Evolutionary conservation across 2,329 filamentous ascomycete species (phyloP).

Genomic region (Aspergillus unguis): DNA sequence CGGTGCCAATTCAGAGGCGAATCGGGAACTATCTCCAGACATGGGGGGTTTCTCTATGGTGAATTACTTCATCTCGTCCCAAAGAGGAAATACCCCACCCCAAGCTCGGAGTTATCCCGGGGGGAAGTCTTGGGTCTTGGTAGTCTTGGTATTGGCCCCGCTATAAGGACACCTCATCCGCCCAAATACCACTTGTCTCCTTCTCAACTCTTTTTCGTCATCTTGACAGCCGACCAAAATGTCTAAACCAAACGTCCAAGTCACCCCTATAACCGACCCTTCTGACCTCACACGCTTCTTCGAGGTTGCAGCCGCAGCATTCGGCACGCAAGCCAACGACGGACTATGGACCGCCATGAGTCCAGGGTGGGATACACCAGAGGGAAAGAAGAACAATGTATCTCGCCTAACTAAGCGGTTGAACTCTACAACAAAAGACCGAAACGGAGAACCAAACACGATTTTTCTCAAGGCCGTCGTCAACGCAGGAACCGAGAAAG

Average conservation of each 20-base stretch:
- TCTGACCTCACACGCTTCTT: slow-evolving; percentile 9
- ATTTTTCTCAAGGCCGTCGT: slow-evolving; percentile 56
- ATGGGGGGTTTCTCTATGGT: too few species aligned
- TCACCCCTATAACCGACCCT: slow-evolving; percentile 2
- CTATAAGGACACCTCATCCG: too few species aligned
- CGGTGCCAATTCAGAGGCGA: too few species aligned
- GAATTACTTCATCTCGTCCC: too few species aligned
- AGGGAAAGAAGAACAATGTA: slow-evolving; percentile 40
- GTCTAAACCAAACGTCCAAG: slow-evolving; percentile 13
- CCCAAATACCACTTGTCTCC: too few species aligned
- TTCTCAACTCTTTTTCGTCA: too few species aligned
- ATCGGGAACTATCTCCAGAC: too few species aligned
- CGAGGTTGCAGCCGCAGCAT: slow-evolving; percentile 26
- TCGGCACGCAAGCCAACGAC: slow-evolving; percentile 53
- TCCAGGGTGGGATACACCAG: slow-evolving; percentile 54
- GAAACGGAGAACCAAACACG: slow-evolving; percentile 41
- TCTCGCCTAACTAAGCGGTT: slow-evolving; percentile 45
- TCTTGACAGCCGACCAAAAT: too few species aligned
- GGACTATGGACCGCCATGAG: slow-evolving; percentile 52
- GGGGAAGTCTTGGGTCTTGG: too few species aligned
- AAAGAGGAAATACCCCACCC: too few species aligned
- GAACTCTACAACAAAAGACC: slow-evolving; percentile 39
- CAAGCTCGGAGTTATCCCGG: too few species aligned
- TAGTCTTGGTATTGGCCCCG: too few species aligned
- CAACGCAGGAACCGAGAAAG: slow-evolving; percentile 13